Percentiles rank a stretch among this genome's conserved stretches.
Conservation (phyloP, 1,284 basidiomycete genomes). For the Sutorius eximius region DNA sequence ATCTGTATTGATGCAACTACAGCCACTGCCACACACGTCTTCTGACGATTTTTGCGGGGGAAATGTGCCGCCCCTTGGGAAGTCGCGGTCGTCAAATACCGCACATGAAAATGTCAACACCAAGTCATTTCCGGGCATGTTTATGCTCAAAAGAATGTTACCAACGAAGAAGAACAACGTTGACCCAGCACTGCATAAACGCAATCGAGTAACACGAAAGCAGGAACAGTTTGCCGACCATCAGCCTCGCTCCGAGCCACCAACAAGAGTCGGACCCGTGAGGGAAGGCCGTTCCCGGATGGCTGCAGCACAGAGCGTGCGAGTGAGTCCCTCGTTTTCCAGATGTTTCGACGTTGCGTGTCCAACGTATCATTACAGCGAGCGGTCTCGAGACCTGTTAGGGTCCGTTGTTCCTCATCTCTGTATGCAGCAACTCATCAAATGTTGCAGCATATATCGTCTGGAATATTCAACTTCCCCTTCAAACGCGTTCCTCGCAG, state of each 20-base stretch:
- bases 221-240: not conserved
- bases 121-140: not conserved
- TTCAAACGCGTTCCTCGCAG: no score
- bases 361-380: not conserved
- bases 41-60: no score
- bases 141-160: not conserved
- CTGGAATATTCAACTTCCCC: not conserved
- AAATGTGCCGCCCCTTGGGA: no score
- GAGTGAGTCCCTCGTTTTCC: not conserved
- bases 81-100: no score
- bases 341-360: not conserved
- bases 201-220: not conserved
- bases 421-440: not conserved
- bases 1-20: no score
- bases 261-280: not conserved
- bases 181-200: not conserved
- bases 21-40: no score
- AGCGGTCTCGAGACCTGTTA: not conserved
- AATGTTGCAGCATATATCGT: not conserved
- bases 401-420: not conserved
- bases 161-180: not conserved
- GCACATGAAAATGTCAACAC: no score
- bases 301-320: not conserved
- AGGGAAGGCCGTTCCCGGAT: not conserved
- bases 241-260: not conserved